phyloP scores from a whole-genome alignment of 2,329 filamentous ascomycete species.

The Geosmithia putterillii region DNA sequence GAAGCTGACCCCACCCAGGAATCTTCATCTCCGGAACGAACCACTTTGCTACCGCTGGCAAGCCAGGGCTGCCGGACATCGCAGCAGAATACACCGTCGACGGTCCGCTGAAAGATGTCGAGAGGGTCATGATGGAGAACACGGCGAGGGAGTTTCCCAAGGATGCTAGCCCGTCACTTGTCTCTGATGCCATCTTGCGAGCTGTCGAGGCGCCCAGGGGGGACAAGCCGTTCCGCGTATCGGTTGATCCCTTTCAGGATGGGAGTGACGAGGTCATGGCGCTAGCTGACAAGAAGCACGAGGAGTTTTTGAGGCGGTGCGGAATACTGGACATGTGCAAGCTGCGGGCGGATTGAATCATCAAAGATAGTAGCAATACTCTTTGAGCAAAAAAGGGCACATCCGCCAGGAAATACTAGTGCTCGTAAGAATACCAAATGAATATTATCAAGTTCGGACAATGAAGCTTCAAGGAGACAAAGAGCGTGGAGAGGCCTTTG shows the following conservation, averaged over 20 bases:
- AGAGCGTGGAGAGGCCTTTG: background rate
- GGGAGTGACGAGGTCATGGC: background rate
- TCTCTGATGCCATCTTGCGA: background rate
- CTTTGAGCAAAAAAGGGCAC: background rate
- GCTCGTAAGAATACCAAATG: too few relatives aligned
- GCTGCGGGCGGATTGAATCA: background rate
- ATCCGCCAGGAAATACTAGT: too few relatives aligned
- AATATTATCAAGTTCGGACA: too few relatives aligned
- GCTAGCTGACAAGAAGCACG: background rate
- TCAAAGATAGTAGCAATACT: background rate
- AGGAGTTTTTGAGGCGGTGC: background rate
- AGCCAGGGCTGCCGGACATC: background rate
- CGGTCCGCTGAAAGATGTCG: background rate
- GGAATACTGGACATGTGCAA: background rate
- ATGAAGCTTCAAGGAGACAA: background rate
- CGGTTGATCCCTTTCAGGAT: background rate
- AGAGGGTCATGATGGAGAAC: background rate
- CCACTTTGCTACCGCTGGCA: background rate
- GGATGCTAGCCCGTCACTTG: background rate
- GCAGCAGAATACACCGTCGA: background rate
- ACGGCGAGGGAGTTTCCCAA: background rate
- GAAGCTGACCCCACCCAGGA: background rate
- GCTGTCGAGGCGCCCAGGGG: background rate
- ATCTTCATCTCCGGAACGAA: background rate
- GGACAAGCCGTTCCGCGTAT: background rate